A percentile compares a stretch with the other conserved stretches of the same genome.
Evolutionary conservation across 2,329 filamentous ascomycete species (phyloP).

Genomic region (Aureobasidium mangrovei): DNA sequence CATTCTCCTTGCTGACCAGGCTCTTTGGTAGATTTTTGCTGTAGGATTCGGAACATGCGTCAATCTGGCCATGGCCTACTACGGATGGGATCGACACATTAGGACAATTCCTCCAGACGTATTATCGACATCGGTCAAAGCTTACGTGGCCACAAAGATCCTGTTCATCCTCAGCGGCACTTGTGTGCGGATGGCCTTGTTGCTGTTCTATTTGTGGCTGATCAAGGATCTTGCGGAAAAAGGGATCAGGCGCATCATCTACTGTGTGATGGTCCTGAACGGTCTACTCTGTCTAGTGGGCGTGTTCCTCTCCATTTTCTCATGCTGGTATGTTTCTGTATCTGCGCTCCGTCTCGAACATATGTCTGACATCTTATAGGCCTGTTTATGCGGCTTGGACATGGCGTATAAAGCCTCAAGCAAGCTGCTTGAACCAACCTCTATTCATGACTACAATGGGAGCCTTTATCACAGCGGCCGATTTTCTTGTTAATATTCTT

Average conservation of each 20-base stretch:
- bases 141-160: constrained; percentile 35
- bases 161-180: constrained; percentile 35
- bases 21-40: constrained; percentile 26
- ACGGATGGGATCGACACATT: constrained; percentile 37
- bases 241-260: constrained; percentile 33
- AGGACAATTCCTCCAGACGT: constrained; percentile 30
- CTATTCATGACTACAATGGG: constrained; percentile 31
- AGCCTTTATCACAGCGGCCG: constrained; percentile 34
- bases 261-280: constrained; percentile 31
- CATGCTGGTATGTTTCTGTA: constrained; percentile 27
- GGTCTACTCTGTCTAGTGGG: constrained; percentile 31
- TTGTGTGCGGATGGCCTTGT: constrained; percentile 36
- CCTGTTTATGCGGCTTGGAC: constrained; percentile 36
- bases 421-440: constrained; percentile 35
- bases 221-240: constrained; percentile 31
- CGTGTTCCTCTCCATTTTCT: constrained; percentile 30
- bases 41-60: constrained; percentile 32
- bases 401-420: constrained; percentile 23
- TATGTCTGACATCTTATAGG: constrained; percentile 15
- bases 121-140: constrained; percentile 26
- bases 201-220: constrained; percentile 39
- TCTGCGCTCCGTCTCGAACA: background rate
- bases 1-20: background rate
- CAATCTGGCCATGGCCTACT: constrained; percentile 32
- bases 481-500: constrained; percentile 34